Base-by-base conservation (phyloP, 2,329 filamentous ascomycete genomes). In the Trichoderma aggressivum region DNA sequence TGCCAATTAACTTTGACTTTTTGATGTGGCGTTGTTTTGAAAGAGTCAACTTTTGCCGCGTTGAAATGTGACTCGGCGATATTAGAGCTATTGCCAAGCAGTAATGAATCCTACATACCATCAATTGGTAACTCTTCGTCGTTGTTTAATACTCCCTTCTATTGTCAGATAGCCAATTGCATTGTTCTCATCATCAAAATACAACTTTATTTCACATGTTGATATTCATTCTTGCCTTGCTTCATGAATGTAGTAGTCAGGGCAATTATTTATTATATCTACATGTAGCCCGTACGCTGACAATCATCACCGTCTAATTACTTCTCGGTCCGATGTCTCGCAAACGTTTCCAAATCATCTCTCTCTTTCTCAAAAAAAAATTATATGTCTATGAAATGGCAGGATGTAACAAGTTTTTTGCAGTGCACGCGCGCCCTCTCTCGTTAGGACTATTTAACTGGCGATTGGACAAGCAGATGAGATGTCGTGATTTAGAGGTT, bases 401-500 rank as follows among this genome's bases (percentile, higher is more conserved):
- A 36, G 53, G 39, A 56, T 47, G 18, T 43, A 55, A 32, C 32
- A 62, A 30, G 18, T 34, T n/a, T 34, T n/a, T 53, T n/a, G 53
- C 24, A 56, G 18, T 47, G 32, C 26, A n/a, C n/a, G 55, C 53
- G 53, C 24, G 6, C 56, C 21, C 6, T 24, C 18, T 7, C 26
- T 14, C 32, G 8, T 30, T 58, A 26, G 24, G 26, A 3, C 8
- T 21, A 18, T 68, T 36, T 60, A 53, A 24, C 24, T 12, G 21
- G 18, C 7, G 7, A 43, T 7, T 16, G 39, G 39, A 43, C 18
- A 43, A 43, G 39, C 39, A 43, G 39, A 43, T 43, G 39, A n/a
- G 1, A 43, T 43, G 47, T 53, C 47, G 11, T 53, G 21, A 14
- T 61, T 68, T 72, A 72, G 11, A 80, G 70, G 73, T 80, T 78